These are phyloP conservation scores for Prunus yedoensis DNA, from an alignment of 331 rosid species.

Conservation along the genomic window DNA sequence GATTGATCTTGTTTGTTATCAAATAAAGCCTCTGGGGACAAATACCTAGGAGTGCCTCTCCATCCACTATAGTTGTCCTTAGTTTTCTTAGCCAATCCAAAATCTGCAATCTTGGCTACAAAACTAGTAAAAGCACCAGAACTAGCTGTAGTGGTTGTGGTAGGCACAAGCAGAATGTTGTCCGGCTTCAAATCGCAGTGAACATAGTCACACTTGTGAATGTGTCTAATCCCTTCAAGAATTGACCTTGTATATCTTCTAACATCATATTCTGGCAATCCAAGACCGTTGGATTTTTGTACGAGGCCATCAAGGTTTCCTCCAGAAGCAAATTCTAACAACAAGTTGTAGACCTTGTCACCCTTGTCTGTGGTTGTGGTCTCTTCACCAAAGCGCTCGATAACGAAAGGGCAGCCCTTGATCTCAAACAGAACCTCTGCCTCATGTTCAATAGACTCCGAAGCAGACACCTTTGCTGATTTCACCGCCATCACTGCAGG, in stretches of 20 bases:
- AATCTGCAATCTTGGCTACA: slow-evolving; percentile 24
- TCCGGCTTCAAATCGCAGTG: slow-evolving; percentile 33
- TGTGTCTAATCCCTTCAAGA: slow-evolving; percentile 27
- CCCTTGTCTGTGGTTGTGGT: neutral
- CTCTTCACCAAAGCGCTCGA: neutral
- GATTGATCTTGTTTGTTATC: slow-evolving; percentile 7
- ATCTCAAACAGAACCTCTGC: slow-evolving; percentile 1
- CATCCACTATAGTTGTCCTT: neutral
- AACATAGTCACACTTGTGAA: slow-evolving; percentile 33
- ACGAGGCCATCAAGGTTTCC: slow-evolving; percentile 22
- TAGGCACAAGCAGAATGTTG: slow-evolving; percentile 23
- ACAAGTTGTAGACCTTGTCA: too few relatives aligned
- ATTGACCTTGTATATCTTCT: slow-evolving; percentile 18
- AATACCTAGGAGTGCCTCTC: neutral
- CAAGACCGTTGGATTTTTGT: neutral
- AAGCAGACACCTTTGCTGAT: slow-evolving; percentile 4
- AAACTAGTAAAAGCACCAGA: neutral
- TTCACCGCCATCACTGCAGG: slow-evolving; percentile 30
- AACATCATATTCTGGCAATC: slow-evolving; percentile 4
- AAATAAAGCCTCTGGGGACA: too few relatives aligned
- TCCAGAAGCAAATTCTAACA: neutral
- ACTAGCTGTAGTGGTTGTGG: too few relatives aligned
- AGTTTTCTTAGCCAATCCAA: slow-evolving; percentile 20
- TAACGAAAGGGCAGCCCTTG: slow-evolving; percentile 24
- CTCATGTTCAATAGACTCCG: slow-evolving; percentile 15